phyloP scores from a whole-genome alignment of 371 early-diverging fungal species.

The Lichtheimia ramosa region DNA sequence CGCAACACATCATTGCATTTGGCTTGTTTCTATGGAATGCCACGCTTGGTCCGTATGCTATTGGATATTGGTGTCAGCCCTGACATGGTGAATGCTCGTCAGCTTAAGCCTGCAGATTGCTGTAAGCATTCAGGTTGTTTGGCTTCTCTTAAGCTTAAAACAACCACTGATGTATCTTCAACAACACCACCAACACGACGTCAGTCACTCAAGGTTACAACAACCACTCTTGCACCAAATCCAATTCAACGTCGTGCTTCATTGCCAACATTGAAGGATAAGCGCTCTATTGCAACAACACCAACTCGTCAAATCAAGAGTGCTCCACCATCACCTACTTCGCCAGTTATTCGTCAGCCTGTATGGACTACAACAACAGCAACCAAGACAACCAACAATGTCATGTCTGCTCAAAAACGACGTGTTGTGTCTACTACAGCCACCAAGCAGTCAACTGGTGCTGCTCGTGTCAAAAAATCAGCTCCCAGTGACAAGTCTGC shows the following conservation, averaged over 20 bases:
- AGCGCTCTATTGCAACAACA: too few relatives aligned
- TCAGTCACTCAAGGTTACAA: neutral
- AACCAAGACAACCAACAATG: too few relatives aligned
- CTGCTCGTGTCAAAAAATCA: too few relatives aligned
- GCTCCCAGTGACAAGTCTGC: too few relatives aligned
- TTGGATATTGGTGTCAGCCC: conserved; percentile 63
- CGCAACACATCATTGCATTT: conserved; percentile 73
- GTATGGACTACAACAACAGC: too few relatives aligned
- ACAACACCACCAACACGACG: neutral
- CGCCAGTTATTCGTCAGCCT: too few relatives aligned
- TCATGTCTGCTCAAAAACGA: too few relatives aligned
- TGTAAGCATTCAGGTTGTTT: conserved; percentile 49
- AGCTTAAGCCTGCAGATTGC: conserved; percentile 71
- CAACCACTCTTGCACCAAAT: too few relatives aligned
- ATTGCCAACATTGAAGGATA: neutral
- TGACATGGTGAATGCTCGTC: conserved; percentile 59
- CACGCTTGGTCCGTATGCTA: conserved; percentile 58
- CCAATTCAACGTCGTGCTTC: neutral
- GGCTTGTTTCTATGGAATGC: conserved; percentile 73
- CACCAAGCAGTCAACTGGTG: too few relatives aligned
- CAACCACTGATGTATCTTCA: neutral
- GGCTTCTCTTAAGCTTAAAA: conserved; percentile 1
- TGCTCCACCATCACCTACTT: too few relatives aligned
- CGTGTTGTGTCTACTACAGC: too few relatives aligned
- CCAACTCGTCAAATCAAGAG: too few relatives aligned